Percentiles rank a stretch among this genome's conserved stretches.
These are phyloP conservation scores for Scenedesmus sp. DNA, from an alignment of 163 green algal species.

Conservation along the genomic window DNA sequence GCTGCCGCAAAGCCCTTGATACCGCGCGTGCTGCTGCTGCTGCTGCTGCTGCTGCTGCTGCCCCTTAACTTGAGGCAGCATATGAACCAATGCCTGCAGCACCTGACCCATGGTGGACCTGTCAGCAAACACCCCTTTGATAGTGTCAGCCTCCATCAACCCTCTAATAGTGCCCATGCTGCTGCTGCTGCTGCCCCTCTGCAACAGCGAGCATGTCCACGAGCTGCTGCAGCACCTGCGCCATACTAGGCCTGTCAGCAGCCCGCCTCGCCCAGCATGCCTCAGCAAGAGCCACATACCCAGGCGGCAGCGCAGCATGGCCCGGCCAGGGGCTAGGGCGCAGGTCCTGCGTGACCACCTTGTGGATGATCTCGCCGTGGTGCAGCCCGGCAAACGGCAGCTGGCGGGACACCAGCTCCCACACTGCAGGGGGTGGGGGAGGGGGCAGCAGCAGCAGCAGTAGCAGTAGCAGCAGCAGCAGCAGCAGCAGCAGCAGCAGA, in stretches of 20 bases:
- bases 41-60: too few species aligned
- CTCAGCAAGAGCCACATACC: neutral
- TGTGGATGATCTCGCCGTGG: constrained; percentile 45
- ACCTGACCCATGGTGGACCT: too few species aligned
- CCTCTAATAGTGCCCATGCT: neutral
- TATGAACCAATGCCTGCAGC: too few species aligned
- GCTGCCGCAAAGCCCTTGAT: too few species aligned
- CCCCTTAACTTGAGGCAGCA: too few species aligned
- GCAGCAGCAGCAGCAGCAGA: too few species aligned
- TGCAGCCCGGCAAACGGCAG: constrained; percentile 41
- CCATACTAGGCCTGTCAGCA: neutral
- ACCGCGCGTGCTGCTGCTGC: too few species aligned
- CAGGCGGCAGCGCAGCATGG: neutral
- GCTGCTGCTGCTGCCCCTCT: neutral
- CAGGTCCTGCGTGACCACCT: constrained; percentile 46
- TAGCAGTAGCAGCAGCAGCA: neutral
- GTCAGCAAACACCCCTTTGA: too few species aligned
- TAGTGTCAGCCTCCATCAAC: too few species aligned
- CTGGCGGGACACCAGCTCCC: constrained; percentile 36
- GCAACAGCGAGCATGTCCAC: constrained; percentile 19
- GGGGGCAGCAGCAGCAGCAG: neutral
- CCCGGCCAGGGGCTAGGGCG: constrained; percentile 31
- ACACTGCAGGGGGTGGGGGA: constrained; percentile 28
- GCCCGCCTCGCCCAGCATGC: neutral
- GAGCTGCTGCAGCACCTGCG: constrained; percentile 23